Base-by-base conservation (phyloP, 176 grass and related monocot species). In the Neostapfia colusana region DNA sequence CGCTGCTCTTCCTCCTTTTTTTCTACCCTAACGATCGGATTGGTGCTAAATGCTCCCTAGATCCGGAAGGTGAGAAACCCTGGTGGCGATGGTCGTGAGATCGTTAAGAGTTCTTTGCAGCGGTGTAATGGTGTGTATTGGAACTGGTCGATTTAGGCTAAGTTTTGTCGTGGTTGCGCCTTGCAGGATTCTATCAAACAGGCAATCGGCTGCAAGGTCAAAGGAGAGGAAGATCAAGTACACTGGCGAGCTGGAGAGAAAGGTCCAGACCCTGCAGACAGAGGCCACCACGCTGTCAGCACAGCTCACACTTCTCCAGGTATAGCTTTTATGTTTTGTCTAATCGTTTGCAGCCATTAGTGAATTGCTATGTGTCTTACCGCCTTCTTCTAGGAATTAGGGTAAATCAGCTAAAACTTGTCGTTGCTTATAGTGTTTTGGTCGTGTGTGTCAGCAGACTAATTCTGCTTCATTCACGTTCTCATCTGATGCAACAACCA, bases 221-320 rank as follows among this genome's bases (percentile, higher is more conserved):
- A 99, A 99, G 85, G 96, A 99, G 70, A 92, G 92, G 89, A 99
- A 99, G 85, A 87, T 87, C 70, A 90, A 85, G 65, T 92, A 99
- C 67, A 95, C 96, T 13, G 4, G 80, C 48, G 96, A 99, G 69
- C 80, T 99, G 58, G 96, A 99, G 85, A 91, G 83, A 85, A 99
- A 99, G 78, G 87, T 99, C 39, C 96, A 95, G 50, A 99, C 96
- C 24, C 89, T 99, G 78, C 96, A 99, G 91, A 95, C 89, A 0
- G 96, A 99, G 77, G 96, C 96, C 28, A 99, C 96, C 35, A 95
- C 96, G 7, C 83, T 95, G 26, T 99, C 96, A 61, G 92, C 96
- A 4, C 96, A 99, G 74, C 86, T 99, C 62, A 99, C 96, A 1
- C 82, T 92, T 85, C 79, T 99, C 44, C 96, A 99, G 89, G 96